Evolutionary conservation across 768 basidiomycete genomes (phyloP).

Genomic region (Amanita exitialis): DNA sequence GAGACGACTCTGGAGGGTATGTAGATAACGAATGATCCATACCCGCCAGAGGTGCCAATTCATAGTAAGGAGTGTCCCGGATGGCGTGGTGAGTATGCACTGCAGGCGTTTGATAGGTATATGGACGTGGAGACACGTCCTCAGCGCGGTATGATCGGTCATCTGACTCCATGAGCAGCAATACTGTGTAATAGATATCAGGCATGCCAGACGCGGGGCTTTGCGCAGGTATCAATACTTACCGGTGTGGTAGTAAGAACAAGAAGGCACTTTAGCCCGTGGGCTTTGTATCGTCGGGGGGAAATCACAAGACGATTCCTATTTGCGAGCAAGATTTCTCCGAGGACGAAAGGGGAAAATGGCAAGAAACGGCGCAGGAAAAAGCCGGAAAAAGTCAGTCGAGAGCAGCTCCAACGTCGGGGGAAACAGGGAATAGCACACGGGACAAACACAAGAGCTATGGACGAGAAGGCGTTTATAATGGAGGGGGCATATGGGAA

Average conservation of each 20-base stretch:
- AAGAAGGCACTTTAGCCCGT: background rate
- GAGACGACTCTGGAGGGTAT: constrained; percentile 1
- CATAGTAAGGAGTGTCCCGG: background rate
- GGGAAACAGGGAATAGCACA: no score
- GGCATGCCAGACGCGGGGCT: background rate
- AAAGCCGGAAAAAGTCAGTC: no score
- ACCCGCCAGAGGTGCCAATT: background rate
- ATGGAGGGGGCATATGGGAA: constrained; percentile 3
- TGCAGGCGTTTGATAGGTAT: background rate
- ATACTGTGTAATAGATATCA: background rate
- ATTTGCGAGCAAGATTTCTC: no score
- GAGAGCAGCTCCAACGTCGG: no score
- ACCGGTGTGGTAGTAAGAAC: background rate
- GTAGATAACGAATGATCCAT: background rate
- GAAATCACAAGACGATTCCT: background rate
- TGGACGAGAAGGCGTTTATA: background rate
- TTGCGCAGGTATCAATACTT: background rate
- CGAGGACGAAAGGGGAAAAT: no score
- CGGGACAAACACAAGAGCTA: background rate
- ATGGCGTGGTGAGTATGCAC: background rate
- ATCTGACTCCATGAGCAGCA: constrained; percentile 3
- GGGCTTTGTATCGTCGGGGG: background rate
- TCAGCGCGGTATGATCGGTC: constrained; percentile 1
- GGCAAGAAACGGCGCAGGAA: no score
- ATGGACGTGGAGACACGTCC: background rate